These are phyloP conservation scores for Heterobasidion irregulare DNA, from an alignment of 1,284 basidiomycete genomes.

Conservation along the genomic window DNA sequence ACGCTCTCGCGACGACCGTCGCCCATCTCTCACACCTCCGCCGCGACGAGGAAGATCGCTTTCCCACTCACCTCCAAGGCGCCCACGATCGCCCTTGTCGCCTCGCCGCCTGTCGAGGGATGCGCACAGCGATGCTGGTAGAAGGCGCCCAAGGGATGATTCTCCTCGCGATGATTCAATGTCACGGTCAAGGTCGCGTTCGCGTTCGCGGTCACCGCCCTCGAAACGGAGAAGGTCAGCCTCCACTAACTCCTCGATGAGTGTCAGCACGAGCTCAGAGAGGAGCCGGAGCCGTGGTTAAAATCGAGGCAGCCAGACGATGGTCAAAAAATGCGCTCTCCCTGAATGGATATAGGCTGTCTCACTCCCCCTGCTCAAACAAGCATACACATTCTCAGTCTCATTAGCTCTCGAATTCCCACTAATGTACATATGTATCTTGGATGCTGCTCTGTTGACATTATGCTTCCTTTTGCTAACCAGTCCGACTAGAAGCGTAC, in stretches of 20 bases:
- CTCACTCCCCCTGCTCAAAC: too few relatives aligned
- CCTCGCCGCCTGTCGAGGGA: not conserved
- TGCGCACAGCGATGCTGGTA: not conserved
- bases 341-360: too few relatives aligned
- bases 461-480: too few relatives aligned
- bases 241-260: conserved; percentile 13
- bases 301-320: not conserved
- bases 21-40: conserved; percentile 13
- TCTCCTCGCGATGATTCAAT: not conserved
- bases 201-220: conserved; percentile 6
- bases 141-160: not conserved
- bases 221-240: conserved; percentile 4
- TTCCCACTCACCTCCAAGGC: conserved; percentile 10
- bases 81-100: conserved; percentile 4
- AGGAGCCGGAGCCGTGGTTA: conserved; percentile 10
- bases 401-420: too few relatives aligned
- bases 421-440: too few relatives aligned
- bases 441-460: too few relatives aligned
- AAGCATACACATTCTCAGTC: too few relatives aligned
- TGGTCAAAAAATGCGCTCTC: not conserved
- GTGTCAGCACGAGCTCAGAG: conserved; percentile 12
- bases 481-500: too few relatives aligned
- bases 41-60: conserved; percentile 13
- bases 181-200: not conserved
- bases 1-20: conserved; percentile 14